phyloP scores from a whole-genome alignment of 495 filamentous ascomycete species.

The Aspergillus bridgeri region DNA sequence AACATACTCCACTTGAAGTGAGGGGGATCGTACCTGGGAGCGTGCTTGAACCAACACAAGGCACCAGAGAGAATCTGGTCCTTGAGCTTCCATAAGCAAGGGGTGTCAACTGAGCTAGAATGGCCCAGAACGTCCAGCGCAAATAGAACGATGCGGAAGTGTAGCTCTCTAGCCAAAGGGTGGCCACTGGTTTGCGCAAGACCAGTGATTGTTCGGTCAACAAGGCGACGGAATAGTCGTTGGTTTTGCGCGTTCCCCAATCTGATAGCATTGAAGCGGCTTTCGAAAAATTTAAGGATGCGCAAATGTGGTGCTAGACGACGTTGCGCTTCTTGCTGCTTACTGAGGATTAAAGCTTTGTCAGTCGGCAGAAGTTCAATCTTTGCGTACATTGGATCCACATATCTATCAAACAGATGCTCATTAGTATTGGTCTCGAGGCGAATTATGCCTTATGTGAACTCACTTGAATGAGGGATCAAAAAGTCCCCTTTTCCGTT shows the following conservation, averaged over 20 bases:
- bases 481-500: conserved; percentile 75
- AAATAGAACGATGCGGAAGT: conserved; percentile 83
- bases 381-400: conserved; percentile 84
- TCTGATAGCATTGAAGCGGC: conserved; percentile 88
- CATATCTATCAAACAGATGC: conserved; percentile 48
- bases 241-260: conserved; percentile 77
- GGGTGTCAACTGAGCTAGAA: conserved; percentile 57
- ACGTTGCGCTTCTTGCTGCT: conserved; percentile 73
- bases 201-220: conserved; percentile 68
- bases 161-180: conserved; percentile 83
- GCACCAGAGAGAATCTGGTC: conserved; percentile 82
- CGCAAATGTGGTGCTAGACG: conserved; percentile 80
- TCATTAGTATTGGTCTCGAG: conserved; percentile 5
- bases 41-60: conserved; percentile 79
- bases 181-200: conserved; percentile 68
- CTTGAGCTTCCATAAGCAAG: conserved; percentile 72
- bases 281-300: conserved; percentile 83
- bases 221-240: conserved; percentile 72
- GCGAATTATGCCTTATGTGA: not conserved
- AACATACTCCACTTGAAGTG: not conserved
- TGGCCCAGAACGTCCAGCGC: conserved; percentile 70
- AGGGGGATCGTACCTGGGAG: conserved; percentile 53
- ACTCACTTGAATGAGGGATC: conserved; percentile 63
- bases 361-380: conserved; percentile 93
- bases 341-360: conserved; percentile 65